phyloP scores from a whole-genome alignment of 305 asterid genomes.

The Rubia peregrina region DNA sequence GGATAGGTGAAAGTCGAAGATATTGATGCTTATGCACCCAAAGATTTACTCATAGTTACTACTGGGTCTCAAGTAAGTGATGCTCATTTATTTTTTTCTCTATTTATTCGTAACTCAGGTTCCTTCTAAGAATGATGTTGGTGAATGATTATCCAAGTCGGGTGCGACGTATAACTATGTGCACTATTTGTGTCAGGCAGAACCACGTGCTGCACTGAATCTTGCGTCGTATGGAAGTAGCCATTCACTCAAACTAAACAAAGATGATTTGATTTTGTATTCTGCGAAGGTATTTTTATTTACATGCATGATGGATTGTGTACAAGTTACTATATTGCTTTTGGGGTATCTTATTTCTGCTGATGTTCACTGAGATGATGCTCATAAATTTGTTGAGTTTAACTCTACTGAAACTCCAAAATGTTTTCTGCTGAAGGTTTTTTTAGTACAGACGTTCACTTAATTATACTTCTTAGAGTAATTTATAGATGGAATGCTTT shows the following conservation, averaged over 20 bases:
- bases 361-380: not conserved
- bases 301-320: constrained; percentile 7
- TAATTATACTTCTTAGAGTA: not conserved
- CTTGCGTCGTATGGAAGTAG: constrained; percentile 98
- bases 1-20: constrained; percentile 91
- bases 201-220: constrained; percentile 98
- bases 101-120: not conserved
- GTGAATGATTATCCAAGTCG: not conserved
- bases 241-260: constrained; percentile 81
- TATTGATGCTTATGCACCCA: constrained; percentile 91
- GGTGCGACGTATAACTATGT: constrained; percentile 24
- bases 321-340: constrained; percentile 5
- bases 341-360: constrained; percentile 1
- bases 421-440: not conserved
- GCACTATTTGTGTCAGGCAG: constrained; percentile 67
- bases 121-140: not conserved
- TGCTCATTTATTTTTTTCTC: constrained; percentile 6
- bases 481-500: not conserved
- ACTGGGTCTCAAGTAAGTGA: constrained; percentile 98
- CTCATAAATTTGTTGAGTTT: not conserved
- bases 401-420: not conserved
- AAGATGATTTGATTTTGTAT: constrained; percentile 84
- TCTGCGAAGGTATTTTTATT: constrained; percentile 77
- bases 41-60: constrained; percentile 94
- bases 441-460: not conserved